Conservation (phyloP, 768 basidiomycete species). For the Gloeopeniophorella convolvens region DNA sequence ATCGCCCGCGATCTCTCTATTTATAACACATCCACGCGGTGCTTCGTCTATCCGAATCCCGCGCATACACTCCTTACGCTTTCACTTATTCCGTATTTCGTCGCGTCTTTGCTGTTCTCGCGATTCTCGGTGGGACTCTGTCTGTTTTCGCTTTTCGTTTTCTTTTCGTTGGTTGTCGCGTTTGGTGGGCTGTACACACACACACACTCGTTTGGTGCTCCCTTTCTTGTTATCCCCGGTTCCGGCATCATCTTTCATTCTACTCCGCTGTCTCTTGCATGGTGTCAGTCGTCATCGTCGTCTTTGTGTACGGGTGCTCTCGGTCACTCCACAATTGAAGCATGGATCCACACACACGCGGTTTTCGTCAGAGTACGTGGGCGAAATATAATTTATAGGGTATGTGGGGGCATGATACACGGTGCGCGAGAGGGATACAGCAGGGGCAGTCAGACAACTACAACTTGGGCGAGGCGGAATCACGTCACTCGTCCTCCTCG, state of each 20-base stretch:
- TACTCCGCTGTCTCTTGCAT: too few relatives aligned
- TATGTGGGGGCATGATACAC: too few relatives aligned
- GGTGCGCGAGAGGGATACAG: too few relatives aligned
- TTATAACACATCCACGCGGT: too few relatives aligned
- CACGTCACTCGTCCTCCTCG: slow-evolving; percentile 14
- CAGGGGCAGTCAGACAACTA: too few relatives aligned
- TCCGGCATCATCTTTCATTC: neutral
- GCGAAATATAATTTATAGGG: too few relatives aligned
- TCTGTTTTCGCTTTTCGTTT: neutral
- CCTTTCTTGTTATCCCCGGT: neutral
- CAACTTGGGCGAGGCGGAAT: too few relatives aligned
- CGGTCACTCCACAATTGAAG: too few relatives aligned
- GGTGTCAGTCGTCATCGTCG: too few relatives aligned
- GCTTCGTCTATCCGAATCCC: slow-evolving; percentile 10
- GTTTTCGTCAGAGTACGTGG: too few relatives aligned
- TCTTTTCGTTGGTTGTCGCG: neutral
- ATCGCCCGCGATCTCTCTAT: too few relatives aligned
- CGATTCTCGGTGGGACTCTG: neutral
- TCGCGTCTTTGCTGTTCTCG: neutral
- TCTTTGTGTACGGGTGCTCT: neutral
- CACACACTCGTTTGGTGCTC: neutral
- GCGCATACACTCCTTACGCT: slow-evolving; percentile 2
- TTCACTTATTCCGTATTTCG: slow-evolving; percentile 1
- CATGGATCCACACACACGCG: too few relatives aligned
- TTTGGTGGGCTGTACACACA: neutral